Evolutionary conservation across 331 rosid genomes (phyloP), one percentile per base, ranked within the genome.

Genomic region (Acacia concinna): DNA sequence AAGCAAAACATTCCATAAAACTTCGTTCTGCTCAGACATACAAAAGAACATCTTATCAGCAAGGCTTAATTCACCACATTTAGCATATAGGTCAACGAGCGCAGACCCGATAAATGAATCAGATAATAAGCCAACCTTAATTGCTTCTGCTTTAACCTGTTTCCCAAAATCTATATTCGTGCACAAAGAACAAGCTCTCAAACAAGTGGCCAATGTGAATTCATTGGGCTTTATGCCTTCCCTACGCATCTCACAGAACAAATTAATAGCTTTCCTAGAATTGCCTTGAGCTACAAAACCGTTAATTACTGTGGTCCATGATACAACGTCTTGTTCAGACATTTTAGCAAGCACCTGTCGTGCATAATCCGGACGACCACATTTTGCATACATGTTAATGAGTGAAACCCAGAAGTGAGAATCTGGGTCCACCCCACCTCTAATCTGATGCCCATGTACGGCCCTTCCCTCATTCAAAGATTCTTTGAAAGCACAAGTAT

Each of bases 251-350:
- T 89, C 92, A 70, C 81, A 73, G 77, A 86, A 87, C 81, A 89
- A 79, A 73, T 63, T 28, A 47, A 89, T 54, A 64, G 86, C 91
- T 31, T 79, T 86, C 73, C 31, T 51, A 30, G 81, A 86, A 37
- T 63, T 71, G 49, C 90, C 97, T 78, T 79, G 86, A 13, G 84
- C 87, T 17, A 89, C 86, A 75, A 80, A 76, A 34, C 93, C 94
- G 28, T 89, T 90, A 71, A 91, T 89, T 63, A 91, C 68, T 9
- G 97, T 83, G 47, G 93, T 88, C 91, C 93, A 90, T 2, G 97
- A 88, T 74, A 92, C 93, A 43, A 88, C 90, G 68, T 92, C 93
- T 76, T 82, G 81, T 14, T 88, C 87, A 59, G 91, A 87, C 88
- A 88, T 90, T 65, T 75, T 79, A 79, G 81, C 89, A 46, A 88